These are phyloP conservation scores for Talaromyces pinophilus DNA, from an alignment of 2,329 filamentous ascomycete genomes.

Conservation along the genomic window DNA sequence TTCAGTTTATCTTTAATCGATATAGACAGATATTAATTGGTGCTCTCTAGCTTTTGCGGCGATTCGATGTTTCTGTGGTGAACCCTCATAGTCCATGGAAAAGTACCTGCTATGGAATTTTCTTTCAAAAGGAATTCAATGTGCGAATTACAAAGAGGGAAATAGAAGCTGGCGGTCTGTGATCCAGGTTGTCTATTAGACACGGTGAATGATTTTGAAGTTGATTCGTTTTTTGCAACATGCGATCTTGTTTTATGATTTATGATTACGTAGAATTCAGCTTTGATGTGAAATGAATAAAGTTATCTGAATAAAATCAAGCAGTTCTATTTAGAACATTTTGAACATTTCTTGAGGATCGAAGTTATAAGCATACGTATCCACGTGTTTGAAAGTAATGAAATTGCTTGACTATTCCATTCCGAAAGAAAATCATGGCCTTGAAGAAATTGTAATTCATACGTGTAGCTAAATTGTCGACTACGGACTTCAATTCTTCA, in stretches of 20 bases:
- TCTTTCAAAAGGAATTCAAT: neutral
- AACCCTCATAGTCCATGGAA: neutral
- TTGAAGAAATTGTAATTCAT: too few relatives aligned
- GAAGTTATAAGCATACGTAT: too few relatives aligned
- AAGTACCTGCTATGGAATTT: neutral
- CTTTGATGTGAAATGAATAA: too few relatives aligned
- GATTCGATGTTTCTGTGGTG: neutral
- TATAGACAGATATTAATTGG: neutral
- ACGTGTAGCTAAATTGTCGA: too few relatives aligned
- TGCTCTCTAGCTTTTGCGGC: neutral
- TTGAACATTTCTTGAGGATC: too few relatives aligned
- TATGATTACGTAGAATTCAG: too few relatives aligned
- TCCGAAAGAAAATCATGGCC: too few relatives aligned
- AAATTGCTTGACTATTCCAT: too few relatives aligned
- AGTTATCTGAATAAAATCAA: too few relatives aligned
- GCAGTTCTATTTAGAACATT: too few relatives aligned
- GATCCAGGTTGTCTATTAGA: neutral
- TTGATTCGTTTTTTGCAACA: neutral
- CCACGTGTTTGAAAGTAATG: too few relatives aligned
- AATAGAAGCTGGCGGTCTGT: neutral
- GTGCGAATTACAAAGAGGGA: neutral
- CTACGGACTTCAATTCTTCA: neutral
- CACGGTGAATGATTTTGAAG: neutral
- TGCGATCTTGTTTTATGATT: neutral
- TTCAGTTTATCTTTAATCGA: neutral